Conservation (phyloP, 1,139 yeast species). For the Magnusiomyces suaveolens region DNA sequence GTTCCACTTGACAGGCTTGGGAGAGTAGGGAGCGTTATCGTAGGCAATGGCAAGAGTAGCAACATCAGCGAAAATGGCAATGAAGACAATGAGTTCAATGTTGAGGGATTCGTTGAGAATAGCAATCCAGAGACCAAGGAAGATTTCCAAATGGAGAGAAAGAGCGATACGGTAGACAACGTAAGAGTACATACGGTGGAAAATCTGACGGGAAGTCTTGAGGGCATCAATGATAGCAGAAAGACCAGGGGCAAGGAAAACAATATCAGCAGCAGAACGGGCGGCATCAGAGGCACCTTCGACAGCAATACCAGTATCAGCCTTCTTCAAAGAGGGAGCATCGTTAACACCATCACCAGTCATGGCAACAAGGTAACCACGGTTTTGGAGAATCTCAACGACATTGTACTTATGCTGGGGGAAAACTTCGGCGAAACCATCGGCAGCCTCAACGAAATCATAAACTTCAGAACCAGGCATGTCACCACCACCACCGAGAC, state of each 20-base stretch:
- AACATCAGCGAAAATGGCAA: conserved; percentile 70
- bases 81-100: conserved; percentile 61
- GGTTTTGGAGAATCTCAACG: conserved; percentile 64
- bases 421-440: conserved; percentile 76
- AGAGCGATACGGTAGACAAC: conserved; percentile 73
- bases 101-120: conserved; percentile 56
- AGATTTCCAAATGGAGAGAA: conserved; percentile 62
- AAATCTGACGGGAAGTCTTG: conserved; percentile 69
- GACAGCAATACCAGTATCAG: conserved; percentile 74
- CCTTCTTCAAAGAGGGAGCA: conserved; percentile 71
- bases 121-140: conserved; percentile 60
- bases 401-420: conserved; percentile 76
- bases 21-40: conserved; percentile 92
- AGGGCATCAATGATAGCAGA: conserved; percentile 69
- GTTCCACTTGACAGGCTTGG: conserved; percentile 97
- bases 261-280: conserved; percentile 71
- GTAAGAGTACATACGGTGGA: conserved; percentile 75
- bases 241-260: conserved; percentile 70
- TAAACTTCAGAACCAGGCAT: conserved; percentile 67
- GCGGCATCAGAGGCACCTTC: conserved; percentile 80
- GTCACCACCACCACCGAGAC: conserved; percentile 65
- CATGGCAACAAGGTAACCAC: conserved; percentile 74
- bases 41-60: conserved; percentile 72
- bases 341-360: conserved; percentile 79
- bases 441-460: conserved; percentile 70